Percentiles rank a stretch among this genome's conserved stretches.
Evolutionary conservation across 2,329 filamentous ascomycete species (phyloP).

Genomic region (Verticillium nonalfalfae): DNA sequence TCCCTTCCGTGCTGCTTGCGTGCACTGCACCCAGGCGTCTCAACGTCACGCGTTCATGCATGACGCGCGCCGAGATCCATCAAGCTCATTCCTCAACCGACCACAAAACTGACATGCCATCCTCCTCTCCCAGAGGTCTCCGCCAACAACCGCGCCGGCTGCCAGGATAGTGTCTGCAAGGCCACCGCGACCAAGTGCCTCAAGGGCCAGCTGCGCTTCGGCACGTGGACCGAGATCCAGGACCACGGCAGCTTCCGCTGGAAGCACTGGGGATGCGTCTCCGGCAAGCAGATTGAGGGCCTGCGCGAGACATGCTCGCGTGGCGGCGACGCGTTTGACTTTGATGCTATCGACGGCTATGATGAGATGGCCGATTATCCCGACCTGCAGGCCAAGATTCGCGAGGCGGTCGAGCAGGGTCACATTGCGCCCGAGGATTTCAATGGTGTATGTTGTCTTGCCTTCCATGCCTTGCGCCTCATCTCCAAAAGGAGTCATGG

Average conservation of each 20-base stretch:
- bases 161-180: slow-evolving; percentile 70
- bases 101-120: slow-evolving; percentile 2
- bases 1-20: not conserved
- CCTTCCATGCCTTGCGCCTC: no score
- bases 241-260: slow-evolving; percentile 64
- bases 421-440: slow-evolving; percentile 83
- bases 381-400: slow-evolving; percentile 67
- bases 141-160: slow-evolving; percentile 65
- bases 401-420: slow-evolving; percentile 64
- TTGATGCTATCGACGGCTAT: slow-evolving; percentile 69
- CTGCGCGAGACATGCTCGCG: slow-evolving; percentile 47
- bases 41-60: not conserved
- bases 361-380: slow-evolving; percentile 60
- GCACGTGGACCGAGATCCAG: slow-evolving; percentile 60
- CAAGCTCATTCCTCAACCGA: no score
- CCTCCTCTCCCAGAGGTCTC: slow-evolving; percentile 54
- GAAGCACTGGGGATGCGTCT: slow-evolving; percentile 93
- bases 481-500: no score
- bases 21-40: not conserved
- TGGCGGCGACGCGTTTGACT: slow-evolving; percentile 43
- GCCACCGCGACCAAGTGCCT: slow-evolving; percentile 60
- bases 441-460: slow-evolving; percentile 63
- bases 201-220: slow-evolving; percentile 76
- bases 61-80: no score
- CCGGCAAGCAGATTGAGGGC: slow-evolving; percentile 64